Conservation (phyloP, 495 filamentous ascomycete genomes). For the Penicilliopsis zonata region DNA sequence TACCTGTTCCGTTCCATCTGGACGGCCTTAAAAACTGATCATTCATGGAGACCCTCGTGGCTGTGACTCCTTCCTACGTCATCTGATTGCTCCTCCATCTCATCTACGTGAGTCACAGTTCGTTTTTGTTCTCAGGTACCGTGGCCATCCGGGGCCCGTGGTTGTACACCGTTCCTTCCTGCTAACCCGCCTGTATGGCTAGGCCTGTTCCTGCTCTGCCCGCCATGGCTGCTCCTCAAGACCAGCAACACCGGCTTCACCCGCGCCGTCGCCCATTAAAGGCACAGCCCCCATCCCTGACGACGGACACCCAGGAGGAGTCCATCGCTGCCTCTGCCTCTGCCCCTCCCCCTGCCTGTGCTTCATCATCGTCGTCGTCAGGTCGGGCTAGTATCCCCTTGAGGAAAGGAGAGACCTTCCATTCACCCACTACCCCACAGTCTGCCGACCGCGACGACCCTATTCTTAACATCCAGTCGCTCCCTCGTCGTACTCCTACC, state of each 20-base stretch:
- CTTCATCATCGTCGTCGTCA: conserved; percentile 1
- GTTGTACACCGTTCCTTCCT: conserved; percentile 4
- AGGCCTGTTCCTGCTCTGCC: conserved; percentile 6
- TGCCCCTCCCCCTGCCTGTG: conserved; percentile 1
- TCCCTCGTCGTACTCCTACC: conserved; percentile 39
- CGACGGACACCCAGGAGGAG: no score
- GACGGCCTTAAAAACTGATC: neutral
- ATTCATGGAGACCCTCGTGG: conserved; percentile 2
- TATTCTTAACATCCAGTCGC: conserved; percentile 27
- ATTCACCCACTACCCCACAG: conserved; percentile 30
- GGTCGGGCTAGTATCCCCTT: conserved; percentile 17
- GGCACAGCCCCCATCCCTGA: conserved; percentile 16
- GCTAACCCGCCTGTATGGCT: conserved; percentile 5
- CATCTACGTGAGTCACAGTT: conserved; percentile 12
- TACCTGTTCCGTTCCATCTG: conserved; percentile 1
- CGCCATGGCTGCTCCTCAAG: conserved; percentile 13
- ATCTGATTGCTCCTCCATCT: conserved; percentile 8
- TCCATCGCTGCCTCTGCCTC: no score
- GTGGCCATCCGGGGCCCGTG: no score
- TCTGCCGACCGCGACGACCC: conserved; percentile 29
- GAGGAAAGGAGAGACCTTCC: conserved; percentile 41
- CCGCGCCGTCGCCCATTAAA: conserved; percentile 25
- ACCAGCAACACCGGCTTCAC: conserved; percentile 14
- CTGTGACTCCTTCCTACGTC: conserved; percentile 12
- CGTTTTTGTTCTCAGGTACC: no score